Evolutionary conservation across 2,329 filamentous ascomycete species (phyloP).

Genomic region (Pseudogymnoascus sp.): DNA sequence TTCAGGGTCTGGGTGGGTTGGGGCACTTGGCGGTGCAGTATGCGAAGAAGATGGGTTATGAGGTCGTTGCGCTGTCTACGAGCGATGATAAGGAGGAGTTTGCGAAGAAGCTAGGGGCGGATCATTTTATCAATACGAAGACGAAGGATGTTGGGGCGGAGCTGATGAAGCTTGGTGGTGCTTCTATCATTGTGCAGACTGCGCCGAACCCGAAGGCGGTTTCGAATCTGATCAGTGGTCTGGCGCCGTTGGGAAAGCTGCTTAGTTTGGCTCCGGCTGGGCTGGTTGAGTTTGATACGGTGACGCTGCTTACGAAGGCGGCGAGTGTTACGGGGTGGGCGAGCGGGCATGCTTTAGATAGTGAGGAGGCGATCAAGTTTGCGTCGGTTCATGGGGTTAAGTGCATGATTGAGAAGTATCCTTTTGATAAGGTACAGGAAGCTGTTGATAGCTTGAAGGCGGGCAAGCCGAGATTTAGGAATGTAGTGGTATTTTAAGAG

Average conservation of each 20-base stretch:
- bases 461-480: conserved; percentile 8
- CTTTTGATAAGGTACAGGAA: conserved; percentile 42
- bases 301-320: conserved; percentile 42
- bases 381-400: conserved; percentile 54
- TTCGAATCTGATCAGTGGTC: conserved; percentile 45
- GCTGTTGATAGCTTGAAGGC: conserved; percentile 4
- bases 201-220: conserved; percentile 55
- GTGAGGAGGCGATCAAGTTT: conserved; percentile 62
- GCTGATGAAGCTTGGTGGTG: conserved; percentile 54
- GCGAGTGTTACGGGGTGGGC: conserved; percentile 58
- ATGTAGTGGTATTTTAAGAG: not conserved
- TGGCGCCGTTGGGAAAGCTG: conserved; percentile 51
- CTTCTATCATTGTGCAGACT: conserved; percentile 55
- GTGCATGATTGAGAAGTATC: conserved; percentile 60
- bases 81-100: conserved; percentile 63
- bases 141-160: conserved; percentile 43
- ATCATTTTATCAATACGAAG: conserved; percentile 53
- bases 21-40: conserved; percentile 75
- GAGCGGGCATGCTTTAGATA: conserved; percentile 56
- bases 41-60: conserved; percentile 69
- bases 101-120: conserved; percentile 55
- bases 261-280: conserved; percentile 52
- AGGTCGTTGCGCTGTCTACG: conserved; percentile 61
- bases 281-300: conserved; percentile 39
- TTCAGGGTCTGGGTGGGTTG: conserved; percentile 68